phyloP scores from a whole-genome alignment of 2,329 filamentous ascomycete species.

The Cladosporium sp. region DNA sequence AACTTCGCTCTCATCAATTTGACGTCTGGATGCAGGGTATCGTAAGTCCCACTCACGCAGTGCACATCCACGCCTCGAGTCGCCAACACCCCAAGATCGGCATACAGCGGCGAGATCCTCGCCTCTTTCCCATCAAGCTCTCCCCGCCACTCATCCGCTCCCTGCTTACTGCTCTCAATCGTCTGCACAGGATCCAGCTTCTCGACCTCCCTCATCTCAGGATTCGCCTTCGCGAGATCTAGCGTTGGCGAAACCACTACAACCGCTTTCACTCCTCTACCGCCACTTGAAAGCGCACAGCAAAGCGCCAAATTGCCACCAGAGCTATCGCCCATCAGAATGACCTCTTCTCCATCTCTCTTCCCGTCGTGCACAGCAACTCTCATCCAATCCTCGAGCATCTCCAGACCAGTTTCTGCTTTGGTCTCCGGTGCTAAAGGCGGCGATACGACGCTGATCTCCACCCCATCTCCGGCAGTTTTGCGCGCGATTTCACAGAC shows the following conservation, averaged over 20 bases:
- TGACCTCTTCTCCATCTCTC: slow-evolving; percentile 37
- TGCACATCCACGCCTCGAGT: slow-evolving; percentile 45
- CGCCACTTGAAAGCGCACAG: slow-evolving; percentile 33
- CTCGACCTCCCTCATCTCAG: slow-evolving; percentile 39
- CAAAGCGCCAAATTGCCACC: slow-evolving; percentile 51
- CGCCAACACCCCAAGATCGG: slow-evolving; percentile 33
- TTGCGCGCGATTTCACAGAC: slow-evolving; percentile 42
- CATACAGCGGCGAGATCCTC: slow-evolving; percentile 46
- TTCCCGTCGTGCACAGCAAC: slow-evolving; percentile 29
- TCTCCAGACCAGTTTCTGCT: slow-evolving; percentile 40
- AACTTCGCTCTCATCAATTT: slow-evolving; percentile 46
- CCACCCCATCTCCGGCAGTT: slow-evolving; percentile 15
- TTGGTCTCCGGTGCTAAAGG: slow-evolving; percentile 53
- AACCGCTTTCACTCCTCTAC: slow-evolving; percentile 32
- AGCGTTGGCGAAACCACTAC: slow-evolving; percentile 48
- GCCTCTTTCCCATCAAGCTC: slow-evolving; percentile 42
- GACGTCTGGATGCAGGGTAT: slow-evolving; percentile 53
- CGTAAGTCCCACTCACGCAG: slow-evolving; percentile 49
- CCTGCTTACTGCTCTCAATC: slow-evolving; percentile 37
- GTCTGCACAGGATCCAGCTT: slow-evolving; percentile 46
- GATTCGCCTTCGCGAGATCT: slow-evolving; percentile 45
- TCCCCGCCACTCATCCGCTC: slow-evolving; percentile 41
- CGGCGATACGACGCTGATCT: slow-evolving; percentile 48
- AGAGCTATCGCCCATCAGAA: slow-evolving; percentile 53
- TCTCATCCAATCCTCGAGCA: slow-evolving; percentile 42